phyloP scores from a whole-genome alignment of 2,329 filamentous ascomycete genomes.

The Claviceps maximensis region DNA sequence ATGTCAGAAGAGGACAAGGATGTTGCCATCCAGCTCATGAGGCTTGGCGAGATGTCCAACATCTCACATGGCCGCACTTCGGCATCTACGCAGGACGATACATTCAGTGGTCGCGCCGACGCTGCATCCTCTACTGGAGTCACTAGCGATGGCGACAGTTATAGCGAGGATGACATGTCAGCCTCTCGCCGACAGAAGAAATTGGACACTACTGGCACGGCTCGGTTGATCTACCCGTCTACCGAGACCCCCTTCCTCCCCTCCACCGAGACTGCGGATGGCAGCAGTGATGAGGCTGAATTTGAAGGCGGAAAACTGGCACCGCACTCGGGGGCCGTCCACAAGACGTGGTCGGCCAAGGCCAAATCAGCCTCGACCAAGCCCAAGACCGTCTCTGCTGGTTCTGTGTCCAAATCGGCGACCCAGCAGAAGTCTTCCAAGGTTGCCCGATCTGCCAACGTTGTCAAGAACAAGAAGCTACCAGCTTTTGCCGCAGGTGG shows the following conservation, averaged over 20 bases:
- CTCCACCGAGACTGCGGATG: conserved; percentile 33
- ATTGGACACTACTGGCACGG: conserved; percentile 27
- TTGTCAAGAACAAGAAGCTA: conserved; percentile 39
- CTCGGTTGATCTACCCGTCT: conserved; percentile 36
- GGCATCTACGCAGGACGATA: conserved; percentile 85
- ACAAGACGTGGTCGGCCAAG: conserved; percentile 28
- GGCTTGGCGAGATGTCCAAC: conserved; percentile 85
- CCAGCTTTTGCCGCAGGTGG: conserved; percentile 14
- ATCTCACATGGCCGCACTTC: conserved; percentile 88
- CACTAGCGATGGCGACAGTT: conserved; percentile 64
- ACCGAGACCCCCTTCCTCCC: conserved; percentile 40
- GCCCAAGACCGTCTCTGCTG: conserved; percentile 21
- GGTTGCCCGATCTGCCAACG: conserved; percentile 23
- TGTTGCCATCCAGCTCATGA: conserved; percentile 92
- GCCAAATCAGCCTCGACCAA: conserved; percentile 25
- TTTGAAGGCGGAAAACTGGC: conserved; percentile 15
- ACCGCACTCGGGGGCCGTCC: conserved; percentile 19
- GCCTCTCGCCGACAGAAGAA: conserved; percentile 45
- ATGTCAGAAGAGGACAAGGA: conserved; percentile 92
- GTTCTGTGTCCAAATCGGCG: conserved; percentile 19
- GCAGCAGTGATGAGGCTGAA: conserved; percentile 22
- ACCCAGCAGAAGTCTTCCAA: conserved; percentile 28
- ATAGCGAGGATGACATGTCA: conserved; percentile 48
- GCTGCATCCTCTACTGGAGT: conserved; percentile 72
- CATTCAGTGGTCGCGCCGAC: conserved; percentile 81